phyloP scores from a whole-genome alignment of 2,329 filamentous ascomycete species.

The Colletotrichum acutatum region DNA sequence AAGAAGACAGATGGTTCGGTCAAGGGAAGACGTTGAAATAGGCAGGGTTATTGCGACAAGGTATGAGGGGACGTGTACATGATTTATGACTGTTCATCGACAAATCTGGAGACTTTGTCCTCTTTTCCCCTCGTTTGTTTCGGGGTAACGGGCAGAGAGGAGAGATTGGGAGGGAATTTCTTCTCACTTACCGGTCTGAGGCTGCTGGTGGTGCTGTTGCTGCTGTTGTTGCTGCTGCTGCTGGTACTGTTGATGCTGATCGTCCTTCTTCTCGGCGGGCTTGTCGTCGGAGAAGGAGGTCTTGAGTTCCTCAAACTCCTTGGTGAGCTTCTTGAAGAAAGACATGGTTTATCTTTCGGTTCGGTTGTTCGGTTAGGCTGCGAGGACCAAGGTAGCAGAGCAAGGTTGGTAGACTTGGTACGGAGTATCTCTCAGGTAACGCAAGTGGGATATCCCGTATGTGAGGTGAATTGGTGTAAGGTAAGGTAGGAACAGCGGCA shows the following conservation, averaged over 20 bases:
- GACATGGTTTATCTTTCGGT: conserved; percentile 48
- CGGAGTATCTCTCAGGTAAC: conserved; percentile 2
- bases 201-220: conserved; percentile 38
- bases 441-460: conserved; percentile 5
- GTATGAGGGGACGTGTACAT: background rate
- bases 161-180: background rate
- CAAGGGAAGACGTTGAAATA: background rate
- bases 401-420: conserved; percentile 18
- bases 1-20: background rate
- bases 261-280: conserved; percentile 39
- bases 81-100: conserved; percentile 6
- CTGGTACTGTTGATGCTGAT: conserved; percentile 38
- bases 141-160: background rate
- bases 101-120: background rate
- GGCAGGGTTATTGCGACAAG: background rate
- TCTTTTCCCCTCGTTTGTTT: background rate
- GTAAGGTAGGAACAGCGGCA: background rate
- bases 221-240: conserved; percentile 14
- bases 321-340: conserved; percentile 55
- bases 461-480: conserved; percentile 9
- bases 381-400: background rate
- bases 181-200: conserved; percentile 26
- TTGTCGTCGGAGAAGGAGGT: conserved; percentile 53
- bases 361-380: conserved; percentile 13
- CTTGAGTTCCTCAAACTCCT: conserved; percentile 58